phyloP scores from a whole-genome alignment of 1,284 basidiomycete genomes.

The Gomphus bonarii region DNA sequence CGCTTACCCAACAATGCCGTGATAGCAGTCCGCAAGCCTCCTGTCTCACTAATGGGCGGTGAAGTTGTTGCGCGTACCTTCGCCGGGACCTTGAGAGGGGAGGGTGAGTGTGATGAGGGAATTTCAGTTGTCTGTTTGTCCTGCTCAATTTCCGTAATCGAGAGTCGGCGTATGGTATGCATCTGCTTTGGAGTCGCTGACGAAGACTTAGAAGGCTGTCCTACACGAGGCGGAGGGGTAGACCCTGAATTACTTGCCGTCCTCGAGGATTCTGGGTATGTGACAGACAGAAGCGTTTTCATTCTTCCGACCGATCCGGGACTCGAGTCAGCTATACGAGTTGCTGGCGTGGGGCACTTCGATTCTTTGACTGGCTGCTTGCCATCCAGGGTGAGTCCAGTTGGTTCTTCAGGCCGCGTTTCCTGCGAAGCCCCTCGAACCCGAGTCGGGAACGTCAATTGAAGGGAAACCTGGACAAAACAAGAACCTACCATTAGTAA shows the following conservation, averaged over 20 bases:
- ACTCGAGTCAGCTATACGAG: neutral
- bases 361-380: neutral
- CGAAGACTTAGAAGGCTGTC: neutral
- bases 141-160: constrained; percentile 23
- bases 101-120: constrained; percentile 53
- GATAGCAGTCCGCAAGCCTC: constrained; percentile 52
- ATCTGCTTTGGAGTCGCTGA: constrained; percentile 4
- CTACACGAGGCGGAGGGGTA: neutral
- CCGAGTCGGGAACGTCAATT: constrained; percentile 6
- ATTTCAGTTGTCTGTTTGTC: constrained; percentile 27
- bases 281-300: neutral
- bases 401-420: neutral
- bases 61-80: constrained; percentile 8
- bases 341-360: neutral
- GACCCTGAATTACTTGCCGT: neutral
- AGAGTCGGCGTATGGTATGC: constrained; percentile 25
- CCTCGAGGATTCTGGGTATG: neutral
- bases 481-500: constrained; percentile 9
- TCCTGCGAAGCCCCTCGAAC: constrained; percentile 2
- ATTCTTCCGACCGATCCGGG: neutral
- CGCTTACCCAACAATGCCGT: constrained; percentile 59
- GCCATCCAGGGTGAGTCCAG: neutral
- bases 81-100: constrained; percentile 38
- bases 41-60: constrained; percentile 23
- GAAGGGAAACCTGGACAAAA: neutral